A percentile compares a stretch with the other conserved stretches of the same genome.
Conservation (phyloP, 345 rosid species). For the Kernera saxatilis region DNA sequence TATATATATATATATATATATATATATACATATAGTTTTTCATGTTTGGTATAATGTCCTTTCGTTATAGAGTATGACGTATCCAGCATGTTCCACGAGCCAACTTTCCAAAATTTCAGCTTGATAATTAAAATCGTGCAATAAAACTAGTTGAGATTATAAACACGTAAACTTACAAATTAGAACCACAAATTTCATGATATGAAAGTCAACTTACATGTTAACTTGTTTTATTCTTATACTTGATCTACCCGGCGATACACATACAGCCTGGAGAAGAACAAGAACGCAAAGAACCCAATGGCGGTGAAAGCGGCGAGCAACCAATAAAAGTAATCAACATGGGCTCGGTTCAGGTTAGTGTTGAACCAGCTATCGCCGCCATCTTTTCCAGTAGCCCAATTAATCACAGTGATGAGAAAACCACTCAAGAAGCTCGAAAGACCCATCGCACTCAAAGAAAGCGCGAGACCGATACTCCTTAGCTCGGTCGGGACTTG, state of each 20-base stretch:
- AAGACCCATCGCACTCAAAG: slow-evolving; percentile 24
- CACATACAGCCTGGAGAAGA: slow-evolving; percentile 16
- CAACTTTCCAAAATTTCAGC: too few species aligned
- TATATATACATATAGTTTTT: too few species aligned
- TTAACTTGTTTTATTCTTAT: not conserved
- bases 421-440: slow-evolving; percentile 25
- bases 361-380: slow-evolving; percentile 17
- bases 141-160: too few species aligned
- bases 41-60: too few species aligned
- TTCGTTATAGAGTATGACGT: too few species aligned
- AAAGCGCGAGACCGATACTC: slow-evolving; percentile 24
- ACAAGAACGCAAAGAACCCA: slow-evolving; percentile 17
- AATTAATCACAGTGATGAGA: slow-evolving; percentile 10
- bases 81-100: too few species aligned
- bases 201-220: not conserved
- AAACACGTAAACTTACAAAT: not conserved
- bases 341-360: slow-evolving; percentile 23
- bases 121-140: too few species aligned
- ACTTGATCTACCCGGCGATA: slow-evolving; percentile 12
- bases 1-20: too few species aligned
- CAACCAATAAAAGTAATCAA: slow-evolving; percentile 29
- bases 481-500: slow-evolving; percentile 26
- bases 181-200: too few species aligned
- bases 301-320: slow-evolving; percentile 17
- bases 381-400: slow-evolving; percentile 8